Percentiles rank a stretch among this genome's conserved stretches.
Conservation (phyloP, 371 early-diverging fungal genomes). For the Rhizopus microsporus region DNA sequence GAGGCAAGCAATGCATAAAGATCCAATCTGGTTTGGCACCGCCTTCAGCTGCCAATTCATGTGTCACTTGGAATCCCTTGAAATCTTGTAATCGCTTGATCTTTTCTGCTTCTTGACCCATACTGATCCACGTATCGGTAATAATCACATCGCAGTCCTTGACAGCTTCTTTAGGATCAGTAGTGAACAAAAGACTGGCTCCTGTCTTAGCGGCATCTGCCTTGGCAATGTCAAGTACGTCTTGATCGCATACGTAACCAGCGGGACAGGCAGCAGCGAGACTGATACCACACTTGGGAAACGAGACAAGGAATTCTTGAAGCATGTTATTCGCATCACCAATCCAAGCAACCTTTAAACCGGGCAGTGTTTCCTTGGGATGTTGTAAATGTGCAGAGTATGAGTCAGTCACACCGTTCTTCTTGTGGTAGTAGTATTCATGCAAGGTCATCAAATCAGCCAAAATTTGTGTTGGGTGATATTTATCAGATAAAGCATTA, state of each 20-base stretch:
- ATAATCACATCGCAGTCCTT: slow-evolving; percentile 84
- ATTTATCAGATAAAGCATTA: slow-evolving; percentile 91
- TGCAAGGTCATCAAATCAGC: slow-evolving; percentile 95
- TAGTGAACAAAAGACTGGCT: slow-evolving; percentile 60
- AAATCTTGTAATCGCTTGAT: slow-evolving; percentile 79
- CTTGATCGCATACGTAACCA: slow-evolving; percentile 73
- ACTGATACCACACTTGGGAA: slow-evolving; percentile 87
- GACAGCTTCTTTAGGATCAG: slow-evolving; percentile 78
- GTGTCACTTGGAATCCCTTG: slow-evolving; percentile 86
- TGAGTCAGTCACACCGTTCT: slow-evolving; percentile 26
- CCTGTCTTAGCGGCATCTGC: slow-evolving; percentile 51
- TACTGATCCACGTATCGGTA: slow-evolving; percentile 97
- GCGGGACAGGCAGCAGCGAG: slow-evolving; percentile 85
- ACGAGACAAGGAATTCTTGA: slow-evolving; percentile 82
- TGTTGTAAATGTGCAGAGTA: slow-evolving; percentile 54
- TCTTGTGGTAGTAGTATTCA: slow-evolving; percentile 59
- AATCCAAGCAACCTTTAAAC: slow-evolving; percentile 89
- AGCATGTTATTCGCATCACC: slow-evolving; percentile 97
- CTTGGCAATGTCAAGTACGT: slow-evolving; percentile 64
- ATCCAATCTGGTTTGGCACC: slow-evolving; percentile 85
- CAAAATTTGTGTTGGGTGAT: slow-evolving; percentile 94
- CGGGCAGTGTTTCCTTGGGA: slow-evolving; percentile 59
- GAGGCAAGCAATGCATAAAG: slow-evolving; percentile 97
- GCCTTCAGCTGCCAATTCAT: slow-evolving; percentile 71
- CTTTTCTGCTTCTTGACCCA: slow-evolving; percentile 96